These are phyloP conservation scores for Nepenthes gracilis DNA, from an alignment of 148 eudicot species.

Conservation along the genomic window DNA sequence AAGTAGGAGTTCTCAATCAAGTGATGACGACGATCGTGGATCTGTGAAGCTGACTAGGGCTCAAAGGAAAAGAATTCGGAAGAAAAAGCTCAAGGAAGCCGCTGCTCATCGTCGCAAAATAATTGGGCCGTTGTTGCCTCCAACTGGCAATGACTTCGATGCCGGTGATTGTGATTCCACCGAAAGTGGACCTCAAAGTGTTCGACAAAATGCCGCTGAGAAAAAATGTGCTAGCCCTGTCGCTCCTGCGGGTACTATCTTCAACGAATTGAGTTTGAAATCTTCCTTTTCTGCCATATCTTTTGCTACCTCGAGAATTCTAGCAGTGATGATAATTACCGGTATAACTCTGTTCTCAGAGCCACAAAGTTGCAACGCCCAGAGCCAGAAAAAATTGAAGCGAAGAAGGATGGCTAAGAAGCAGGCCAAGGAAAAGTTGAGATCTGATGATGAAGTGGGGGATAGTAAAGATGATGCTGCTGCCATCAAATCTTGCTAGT, in stretches of 20 bases:
- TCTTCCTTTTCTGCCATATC: too few relatives aligned
- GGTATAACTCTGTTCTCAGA: background rate
- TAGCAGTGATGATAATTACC: too few relatives aligned
- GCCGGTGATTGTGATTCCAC: background rate
- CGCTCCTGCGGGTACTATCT: background rate
- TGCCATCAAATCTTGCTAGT: background rate
- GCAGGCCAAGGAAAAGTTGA: constrained; percentile 16
- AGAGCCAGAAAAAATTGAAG: constrained; percentile 24
- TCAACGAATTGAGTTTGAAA: background rate
- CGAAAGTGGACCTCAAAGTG: constrained; percentile 18
- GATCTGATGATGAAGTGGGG: constrained; percentile 6
- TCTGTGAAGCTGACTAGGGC: constrained; percentile 39
- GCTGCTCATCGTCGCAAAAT: constrained; percentile 20
- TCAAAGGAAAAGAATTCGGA: constrained; percentile 49
- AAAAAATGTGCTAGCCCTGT: background rate
- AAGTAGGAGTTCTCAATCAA: constrained; percentile 6
- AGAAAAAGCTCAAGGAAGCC: constrained; percentile 38
- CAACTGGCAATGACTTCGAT: background rate
- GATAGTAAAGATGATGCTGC: background rate
- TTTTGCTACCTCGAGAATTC: too few relatives aligned
- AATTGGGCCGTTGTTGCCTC: constrained; percentile 41
- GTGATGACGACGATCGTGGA: constrained; percentile 19
- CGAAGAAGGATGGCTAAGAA: constrained; percentile 42
- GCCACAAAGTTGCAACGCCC: constrained; percentile 14
- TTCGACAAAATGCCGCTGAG: constrained; percentile 31